Base-by-base conservation (phyloP, 2,329 filamentous ascomycete genomes). In the Colletotrichum tropicale region DNA sequence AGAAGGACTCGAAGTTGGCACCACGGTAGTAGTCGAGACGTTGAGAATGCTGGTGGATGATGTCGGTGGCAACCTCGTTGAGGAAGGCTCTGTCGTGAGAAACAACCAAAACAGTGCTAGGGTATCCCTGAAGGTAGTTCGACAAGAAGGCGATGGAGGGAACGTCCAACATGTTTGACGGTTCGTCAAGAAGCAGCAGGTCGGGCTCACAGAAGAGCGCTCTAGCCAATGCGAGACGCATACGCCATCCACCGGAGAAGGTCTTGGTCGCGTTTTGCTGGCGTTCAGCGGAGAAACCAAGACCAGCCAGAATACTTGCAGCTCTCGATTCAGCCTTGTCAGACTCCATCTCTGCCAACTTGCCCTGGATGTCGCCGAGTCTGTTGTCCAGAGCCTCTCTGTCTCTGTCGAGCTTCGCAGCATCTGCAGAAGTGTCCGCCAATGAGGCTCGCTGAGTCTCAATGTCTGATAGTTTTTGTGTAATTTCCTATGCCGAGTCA, bases 91-190 rank as follows among this genome's bases (percentile, higher is more conserved):
- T 93, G 91, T 99, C 97, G 94, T 99, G 97, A 85, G 95, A 98
- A 78, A 99, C 97, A 70, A 99, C 96, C 16, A 99, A 90, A 32
- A 99, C 93, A 3, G 97, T 98, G 85, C 95, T 98, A 52, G 96
- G 96, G 83, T 99, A 99, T 65, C 89, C 89, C 85, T 98, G 96
- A 10, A 99, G 93, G 83, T 99, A 99, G 82, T 96, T 96, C 64
- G 96, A 94, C 84, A 99, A 91, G 91, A 98, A 99, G 72, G 97
- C 98, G 83, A 99, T 98, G 28, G 97, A 98, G n/a, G 97, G 97
- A 74, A 99, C 97, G 87, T 98, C 97, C 95, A 99, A 96, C 96
- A 98, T 98, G 93, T 98, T 98, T 71, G 96, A 98, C 87, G 97
- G 97, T 92, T 99, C 97, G 88, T 99, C 97, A 80, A 99, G 95